A percentile compares a stretch with the other conserved stretches of the same genome.
phyloP scores from a whole-genome alignment of 2,329 filamentous ascomycete species.

The Claviceps maximensis region DNA sequence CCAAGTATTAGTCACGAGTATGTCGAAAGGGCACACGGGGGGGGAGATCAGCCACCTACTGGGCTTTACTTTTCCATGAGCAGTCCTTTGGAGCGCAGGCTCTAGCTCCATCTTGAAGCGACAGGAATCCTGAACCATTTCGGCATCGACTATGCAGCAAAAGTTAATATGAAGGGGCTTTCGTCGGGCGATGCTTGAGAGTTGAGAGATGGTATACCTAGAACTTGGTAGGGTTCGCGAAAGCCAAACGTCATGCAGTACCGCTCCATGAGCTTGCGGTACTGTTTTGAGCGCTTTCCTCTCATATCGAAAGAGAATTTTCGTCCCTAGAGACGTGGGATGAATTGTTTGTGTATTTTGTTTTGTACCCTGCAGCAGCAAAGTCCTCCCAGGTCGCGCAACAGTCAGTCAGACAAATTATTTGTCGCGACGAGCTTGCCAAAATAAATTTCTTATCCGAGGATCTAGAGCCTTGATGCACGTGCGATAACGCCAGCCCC shows the following conservation, averaged over 20 bases:
- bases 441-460: slow-evolving; percentile 29
- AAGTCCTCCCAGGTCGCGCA: neutral
- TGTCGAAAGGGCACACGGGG: neutral
- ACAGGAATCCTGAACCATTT: slow-evolving; percentile 69
- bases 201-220: slow-evolving; percentile 35
- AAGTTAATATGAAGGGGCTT: neutral
- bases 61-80: slow-evolving; percentile 76
- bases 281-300: slow-evolving; percentile 40
- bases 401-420: neutral
- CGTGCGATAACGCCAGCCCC: slow-evolving; percentile 20
- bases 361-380: neutral
- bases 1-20: slow-evolving; percentile 13
- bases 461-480: slow-evolving; percentile 11
- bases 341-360: neutral
- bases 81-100: slow-evolving; percentile 61
- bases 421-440: slow-evolving; percentile 2
- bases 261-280: slow-evolving; percentile 80
- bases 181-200: neutral
- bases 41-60: slow-evolving; percentile 33
- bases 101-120: slow-evolving; percentile 85
- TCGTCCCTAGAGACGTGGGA: neutral
- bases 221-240: slow-evolving; percentile 84
- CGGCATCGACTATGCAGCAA: slow-evolving; percentile 53
- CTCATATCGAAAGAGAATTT: slow-evolving; percentile 24
- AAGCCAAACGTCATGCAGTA: slow-evolving; percentile 82